Base-by-base conservation (phyloP, 2,329 filamentous ascomycete species). In the Sclerotinia nivalis region DNA sequence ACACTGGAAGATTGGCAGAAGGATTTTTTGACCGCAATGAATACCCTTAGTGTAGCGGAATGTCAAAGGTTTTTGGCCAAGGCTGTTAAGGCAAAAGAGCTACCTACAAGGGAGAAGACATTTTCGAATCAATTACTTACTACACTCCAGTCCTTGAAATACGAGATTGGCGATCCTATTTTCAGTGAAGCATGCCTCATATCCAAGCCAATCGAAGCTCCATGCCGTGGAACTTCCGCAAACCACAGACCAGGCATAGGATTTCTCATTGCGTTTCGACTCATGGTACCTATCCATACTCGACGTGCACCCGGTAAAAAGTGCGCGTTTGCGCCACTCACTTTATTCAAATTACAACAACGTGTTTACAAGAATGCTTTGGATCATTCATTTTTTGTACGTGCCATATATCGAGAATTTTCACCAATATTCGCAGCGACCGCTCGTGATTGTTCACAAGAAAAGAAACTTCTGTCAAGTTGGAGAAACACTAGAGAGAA, bases 261-360 rank as follows among this genome's bases (percentile, higher is more conserved):
- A 62, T 77, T 77, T 2, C 78, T 89, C 74, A 81, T 88, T 45
- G 79, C 85, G n/a, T 87, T 91, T 77, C 85, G 85, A 59, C 80
- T 88, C 22, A 84, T 91, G 55, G 85, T 89, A 25, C 87, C 87
- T 1, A 87, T 91, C 40, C 87, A 91, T 73, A 82, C 83, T 22
- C 83, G 83, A 18, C 83, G 82, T 47, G 78, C 86, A 12, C 80
- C 81, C 2, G 84, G 84, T 31, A 80, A 84, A 1, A 83, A 83
- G 40, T 85, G 87, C 75, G 82, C 84, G 69, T 90, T 90, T 73
- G 82, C 86, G 1, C 88, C 90, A 0, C 80, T 91, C 43, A 85
- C 81, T 58, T 88, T 92, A 73, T 91, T 92, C 81, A 88, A 87
- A 73, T 82, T 86, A 10, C 88, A 89, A 70, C 90, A 92, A 78